phyloP scores from a whole-genome alignment of 208 protist genomes.

The Wallacemonas sp. region DNA sequence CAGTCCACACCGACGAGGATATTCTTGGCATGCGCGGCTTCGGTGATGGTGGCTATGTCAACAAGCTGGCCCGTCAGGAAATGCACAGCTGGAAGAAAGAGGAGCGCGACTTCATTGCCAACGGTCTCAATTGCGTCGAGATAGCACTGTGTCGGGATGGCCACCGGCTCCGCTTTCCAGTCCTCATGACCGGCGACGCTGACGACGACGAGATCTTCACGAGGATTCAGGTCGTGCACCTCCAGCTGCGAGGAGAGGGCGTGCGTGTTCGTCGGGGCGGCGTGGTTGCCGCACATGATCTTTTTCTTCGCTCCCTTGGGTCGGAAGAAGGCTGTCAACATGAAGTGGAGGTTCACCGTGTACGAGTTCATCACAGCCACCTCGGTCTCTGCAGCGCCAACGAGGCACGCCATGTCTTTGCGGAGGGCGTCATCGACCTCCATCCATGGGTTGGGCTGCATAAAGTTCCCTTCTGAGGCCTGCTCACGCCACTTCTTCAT shows the following conservation, averaged over 20 bases:
- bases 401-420: constrained; percentile 70
- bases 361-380: constrained; percentile 94
- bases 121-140: constrained; percentile 75
- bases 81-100: constrained; percentile 92
- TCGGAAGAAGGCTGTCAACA: constrained; percentile 93
- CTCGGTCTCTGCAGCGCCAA: constrained; percentile 83
- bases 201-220: constrained; percentile 58
- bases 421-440: constrained; percentile 77
- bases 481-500: constrained; percentile 91
- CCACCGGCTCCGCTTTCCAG: constrained; percentile 19
- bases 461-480: constrained; percentile 79
- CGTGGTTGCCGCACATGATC: constrained; percentile 89
- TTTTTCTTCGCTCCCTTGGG: constrained; percentile 86
- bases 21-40: constrained; percentile 73
- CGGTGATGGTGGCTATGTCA: constrained; percentile 92
- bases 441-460: constrained; percentile 81
- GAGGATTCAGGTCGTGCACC: constrained; percentile 68
- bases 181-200: constrained; percentile 51
- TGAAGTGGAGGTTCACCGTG: constrained; percentile 92
- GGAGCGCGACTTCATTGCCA: constrained; percentile 85
- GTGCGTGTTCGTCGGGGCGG: constrained; percentile 75
- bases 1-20: constrained; percentile 93
- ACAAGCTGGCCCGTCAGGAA: constrained; percentile 94
- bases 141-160: constrained; percentile 83
- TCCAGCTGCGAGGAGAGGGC: constrained; percentile 89